Conservation (phyloP, 192 early-diverging fungal species). For the Borealophlyctis nickersoniae region DNA sequence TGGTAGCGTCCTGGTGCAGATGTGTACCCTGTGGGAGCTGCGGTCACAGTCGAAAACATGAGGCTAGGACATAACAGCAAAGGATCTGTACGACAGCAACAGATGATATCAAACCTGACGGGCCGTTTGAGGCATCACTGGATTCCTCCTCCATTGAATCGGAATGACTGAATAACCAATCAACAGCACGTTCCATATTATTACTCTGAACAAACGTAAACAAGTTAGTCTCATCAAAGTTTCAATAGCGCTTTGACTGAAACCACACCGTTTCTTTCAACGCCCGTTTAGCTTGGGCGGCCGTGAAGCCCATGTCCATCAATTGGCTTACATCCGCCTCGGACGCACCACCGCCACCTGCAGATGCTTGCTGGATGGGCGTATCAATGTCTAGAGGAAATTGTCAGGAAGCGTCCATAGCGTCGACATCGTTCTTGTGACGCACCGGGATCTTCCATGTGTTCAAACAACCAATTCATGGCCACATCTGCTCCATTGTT, state of each 20-base stretch:
- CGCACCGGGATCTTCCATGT: slow-evolving; percentile 92
- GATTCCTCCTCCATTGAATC: slow-evolving; percentile 38
- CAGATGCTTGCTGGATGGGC: slow-evolving; percentile 44
- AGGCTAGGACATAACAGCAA: no score
- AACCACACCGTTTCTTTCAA: slow-evolving; percentile 71
- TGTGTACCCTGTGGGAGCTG: slow-evolving; percentile 43
- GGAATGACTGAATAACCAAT: slow-evolving; percentile 89
- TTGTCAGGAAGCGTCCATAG: not conserved
- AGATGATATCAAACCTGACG: not conserved
- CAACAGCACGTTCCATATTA: slow-evolving; percentile 87
- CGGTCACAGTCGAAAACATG: no score
- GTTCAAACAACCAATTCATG: slow-evolving; percentile 94
- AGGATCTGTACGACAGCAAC: no score
- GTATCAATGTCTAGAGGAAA: slow-evolving; percentile 64
- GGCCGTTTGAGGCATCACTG: not conserved
- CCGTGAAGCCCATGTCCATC: slow-evolving; percentile 90
- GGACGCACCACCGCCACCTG: slow-evolving; percentile 37
- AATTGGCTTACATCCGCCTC: slow-evolving; percentile 65
- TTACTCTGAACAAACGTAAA: slow-evolving; percentile 46
- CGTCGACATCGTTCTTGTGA: slow-evolving; percentile 1
- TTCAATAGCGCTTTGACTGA: not conserved
- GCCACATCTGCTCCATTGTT: slow-evolving; percentile 78
- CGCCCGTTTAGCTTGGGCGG: slow-evolving; percentile 73
- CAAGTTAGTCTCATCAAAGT: not conserved
- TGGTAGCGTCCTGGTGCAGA: no score